Evolutionary conservation across 78 protist genomes (phyloP).

Genomic region (Protostelium mycophagum): DNA sequence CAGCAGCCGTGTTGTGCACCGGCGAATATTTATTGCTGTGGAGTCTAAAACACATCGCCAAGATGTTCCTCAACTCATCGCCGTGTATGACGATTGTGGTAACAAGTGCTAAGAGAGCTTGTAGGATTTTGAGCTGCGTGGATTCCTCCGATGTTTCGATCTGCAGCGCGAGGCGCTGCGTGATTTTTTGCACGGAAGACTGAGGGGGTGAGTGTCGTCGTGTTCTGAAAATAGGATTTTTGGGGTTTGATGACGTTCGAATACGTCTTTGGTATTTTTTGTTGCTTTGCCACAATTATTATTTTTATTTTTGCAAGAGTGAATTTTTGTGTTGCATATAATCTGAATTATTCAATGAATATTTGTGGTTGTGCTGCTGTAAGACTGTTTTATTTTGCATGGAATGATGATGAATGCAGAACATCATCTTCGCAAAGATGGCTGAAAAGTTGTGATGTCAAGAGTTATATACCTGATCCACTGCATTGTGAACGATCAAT

Average conservation of each 20-base stretch:
- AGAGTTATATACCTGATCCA: not conserved
- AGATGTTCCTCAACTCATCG: constrained; percentile 37
- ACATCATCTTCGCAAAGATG: not conserved
- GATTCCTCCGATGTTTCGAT: constrained; percentile 26
- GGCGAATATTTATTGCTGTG: constrained; percentile 33
- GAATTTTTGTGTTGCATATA: too few species aligned
- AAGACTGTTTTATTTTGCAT: too few species aligned
- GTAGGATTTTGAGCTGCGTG: constrained; percentile 47
- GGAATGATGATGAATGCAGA: too few species aligned
- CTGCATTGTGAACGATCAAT: constrained; percentile 38
- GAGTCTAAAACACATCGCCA: constrained; percentile 51
- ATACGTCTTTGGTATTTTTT: too few species aligned
- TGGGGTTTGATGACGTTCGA: too few species aligned
- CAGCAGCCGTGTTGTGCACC: constrained; percentile 53
- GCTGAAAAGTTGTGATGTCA: not conserved
- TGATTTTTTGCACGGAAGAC: not conserved
- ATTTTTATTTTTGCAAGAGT: too few species aligned
- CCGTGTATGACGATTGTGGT: constrained; percentile 54
- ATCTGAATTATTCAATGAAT: too few species aligned
- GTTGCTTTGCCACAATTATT: too few species aligned
- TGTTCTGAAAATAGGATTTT: too few species aligned
- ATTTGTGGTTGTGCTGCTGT: too few species aligned
- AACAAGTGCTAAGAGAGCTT: constrained; percentile 39
- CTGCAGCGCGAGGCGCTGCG: not conserved
- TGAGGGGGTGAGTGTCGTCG: not conserved